Percentiles rank a stretch among this genome's conserved stretches.
Evolutionary conservation across 345 rosid genomes (phyloP).

Genomic region (Cardiospermum halicacabum): DNA sequence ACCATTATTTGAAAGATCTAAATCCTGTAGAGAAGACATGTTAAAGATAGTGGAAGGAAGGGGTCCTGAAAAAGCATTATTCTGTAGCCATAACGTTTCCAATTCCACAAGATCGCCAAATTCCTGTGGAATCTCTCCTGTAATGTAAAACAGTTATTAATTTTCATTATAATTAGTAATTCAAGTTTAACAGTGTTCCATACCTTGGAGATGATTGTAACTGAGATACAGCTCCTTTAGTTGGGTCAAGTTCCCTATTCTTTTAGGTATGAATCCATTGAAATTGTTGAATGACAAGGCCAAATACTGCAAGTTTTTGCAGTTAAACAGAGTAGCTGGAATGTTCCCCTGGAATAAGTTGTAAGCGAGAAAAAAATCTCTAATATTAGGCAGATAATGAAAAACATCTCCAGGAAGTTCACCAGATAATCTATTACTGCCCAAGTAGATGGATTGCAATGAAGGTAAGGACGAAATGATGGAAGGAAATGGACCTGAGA

Average conservation of each 20-base stretch:
- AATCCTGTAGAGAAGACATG: not conserved
- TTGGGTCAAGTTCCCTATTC: not conserved
- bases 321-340: no score
- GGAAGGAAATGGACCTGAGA: not conserved
- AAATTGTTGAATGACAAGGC: no score
- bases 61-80: constrained; percentile 1
- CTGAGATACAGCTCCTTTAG: not conserved
- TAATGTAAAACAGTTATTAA: no score
- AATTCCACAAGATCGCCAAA: constrained; percentile 8
- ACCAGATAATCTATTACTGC: no score
- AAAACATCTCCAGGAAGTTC: not conserved
- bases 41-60: constrained; percentile 5
- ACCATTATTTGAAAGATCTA: not conserved
- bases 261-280: no score
- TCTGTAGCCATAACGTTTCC: not conserved
- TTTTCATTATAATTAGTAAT: no score
- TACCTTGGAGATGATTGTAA: not conserved
- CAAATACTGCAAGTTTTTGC: no score
- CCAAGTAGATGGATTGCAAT: not conserved
- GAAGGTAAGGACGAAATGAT: not conserved
- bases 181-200: not conserved
- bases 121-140: constrained; percentile 7
- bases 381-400: not conserved
- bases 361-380: no score
- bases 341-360: no score